A percentile compares a stretch with the other conserved stretches of the same genome.
phyloP scores from a whole-genome alignment of 2,329 filamentous ascomycete genomes.

The Pseudopithomyces chartarum region DNA sequence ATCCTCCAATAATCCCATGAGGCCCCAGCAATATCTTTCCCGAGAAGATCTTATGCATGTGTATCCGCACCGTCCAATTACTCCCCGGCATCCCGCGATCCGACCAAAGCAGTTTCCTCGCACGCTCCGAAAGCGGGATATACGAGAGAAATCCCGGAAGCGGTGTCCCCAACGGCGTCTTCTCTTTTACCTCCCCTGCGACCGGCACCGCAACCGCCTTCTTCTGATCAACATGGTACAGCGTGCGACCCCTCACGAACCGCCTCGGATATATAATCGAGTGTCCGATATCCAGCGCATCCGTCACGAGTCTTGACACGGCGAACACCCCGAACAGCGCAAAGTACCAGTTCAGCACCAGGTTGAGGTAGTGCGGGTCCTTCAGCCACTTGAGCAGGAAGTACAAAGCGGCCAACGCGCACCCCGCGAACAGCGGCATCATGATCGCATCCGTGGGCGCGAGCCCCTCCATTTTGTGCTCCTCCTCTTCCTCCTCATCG shows the following conservation, averaged over 20 bases:
- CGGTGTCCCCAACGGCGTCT: conserved; percentile 47
- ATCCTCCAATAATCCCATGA: conserved; percentile 61
- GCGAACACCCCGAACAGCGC: conserved; percentile 79
- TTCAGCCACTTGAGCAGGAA: conserved; percentile 87
- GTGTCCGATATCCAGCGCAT: conserved; percentile 67
- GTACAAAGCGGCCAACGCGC: conserved; percentile 76
- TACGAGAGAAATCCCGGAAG: conserved; percentile 57
- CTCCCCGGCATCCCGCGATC: conserved; percentile 54
- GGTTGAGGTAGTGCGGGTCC: conserved; percentile 80
- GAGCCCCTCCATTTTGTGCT: conserved; percentile 69
- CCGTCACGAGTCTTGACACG: conserved; percentile 73
- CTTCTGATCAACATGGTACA: conserved; percentile 54
- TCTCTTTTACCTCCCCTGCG: conserved; percentile 30
- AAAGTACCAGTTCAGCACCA: conserved; percentile 83
- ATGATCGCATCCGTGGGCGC: conserved; percentile 80
- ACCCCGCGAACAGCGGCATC: conserved; percentile 78
- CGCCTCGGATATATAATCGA: conserved; percentile 75
- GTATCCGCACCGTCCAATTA: conserved; percentile 57
- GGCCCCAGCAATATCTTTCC: conserved; percentile 58
- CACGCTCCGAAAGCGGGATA: conserved; percentile 50
- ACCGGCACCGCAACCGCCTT: conserved; percentile 41
- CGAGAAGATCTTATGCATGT: conserved; percentile 58
- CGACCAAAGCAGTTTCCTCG: conserved; percentile 53
- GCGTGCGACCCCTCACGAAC: conserved; percentile 60
- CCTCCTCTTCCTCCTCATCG: conserved; percentile 55